Base-by-base conservation (phyloP, 2,329 filamentous ascomycete genomes). In the Pestalotiopsis sp. region DNA sequence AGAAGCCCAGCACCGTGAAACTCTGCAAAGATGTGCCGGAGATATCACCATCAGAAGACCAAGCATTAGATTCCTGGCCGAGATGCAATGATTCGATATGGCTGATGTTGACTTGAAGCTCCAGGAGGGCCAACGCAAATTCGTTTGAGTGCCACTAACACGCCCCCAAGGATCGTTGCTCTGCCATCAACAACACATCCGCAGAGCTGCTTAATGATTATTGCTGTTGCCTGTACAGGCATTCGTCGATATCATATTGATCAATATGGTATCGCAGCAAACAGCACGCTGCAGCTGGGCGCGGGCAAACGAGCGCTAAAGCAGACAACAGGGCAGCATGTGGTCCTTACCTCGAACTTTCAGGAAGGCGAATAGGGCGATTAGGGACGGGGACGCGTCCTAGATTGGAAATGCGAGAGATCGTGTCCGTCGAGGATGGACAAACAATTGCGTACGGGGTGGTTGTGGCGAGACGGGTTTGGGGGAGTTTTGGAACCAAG, bases 301-400 rank as follows among this genome's bases (percentile, higher is more conserved):
- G 57, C 20, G 17, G 17, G 20, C 20, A 64, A 66, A 27, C 66
- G 64, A 69, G 65, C 68, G 68, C 68, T 69, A 69, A 64, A 57
- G 41, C 41, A 63, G 63, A 61, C n/a, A 68, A 69, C 68, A 64
- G 68, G 68, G 68, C 68, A 69, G 68, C 58, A 59, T 65, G 68
- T 69, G 68, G 68, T 69, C 68, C 68, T 65, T 67, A 69, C 68
- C 66, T 67, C 57, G 60, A 62, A 39, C 59, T 62, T 36, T 23
- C 31, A 23, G 17, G 20, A 66, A 61, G 63, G 38, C 39, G 31
- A 55, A 60, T 45, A 57, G 64, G 57, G 64, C 31, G 58, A 66
- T 63, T 63, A 39, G 59, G n/a, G 62, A 52, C 31, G 23, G 36
- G 60, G 25, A 66, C 52, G 58, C 58, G 58, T 60, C 49, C 45